Base-by-base conservation (phyloP, 2,329 filamentous ascomycete genomes). In the Fusarium succisae region DNA sequence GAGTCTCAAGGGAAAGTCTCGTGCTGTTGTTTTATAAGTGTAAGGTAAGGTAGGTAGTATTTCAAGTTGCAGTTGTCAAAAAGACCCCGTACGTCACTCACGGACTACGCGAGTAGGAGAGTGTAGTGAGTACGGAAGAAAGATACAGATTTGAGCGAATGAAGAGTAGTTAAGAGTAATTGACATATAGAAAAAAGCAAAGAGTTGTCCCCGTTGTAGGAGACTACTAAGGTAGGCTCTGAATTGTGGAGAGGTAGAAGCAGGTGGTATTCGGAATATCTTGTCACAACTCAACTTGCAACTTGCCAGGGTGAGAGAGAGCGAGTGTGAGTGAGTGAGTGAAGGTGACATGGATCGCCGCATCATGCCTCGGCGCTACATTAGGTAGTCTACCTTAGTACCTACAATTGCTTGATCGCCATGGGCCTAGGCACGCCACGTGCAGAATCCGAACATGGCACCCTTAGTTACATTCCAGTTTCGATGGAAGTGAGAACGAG, bases 331-430 rank as follows among this genome's bases (percentile, higher is more conserved):
- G 18, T 7, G 32, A 28, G 45, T 3, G 26, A 28, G 4, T 7
- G 44, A 54, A 22, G 32, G 24, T 18, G 50, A 28, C 50, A 22
- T 38, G 50, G 35, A 38, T 26, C 13, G 18, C 32, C 28, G 37
- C 43, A 69, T 71, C 66, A 38, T 57, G 35, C 47, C 67, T 62
- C 67, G 57, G 61, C 67, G 43, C 69, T 35, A 28, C n/a, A 28
- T 30, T 48, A 48, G 35, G 18, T 8, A 10, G 35, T 37, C 15
- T 18, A 35, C 32, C 32, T 35, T 35, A 17, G 45, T 35, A 35
- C 28, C 28, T 51, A 26, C 57, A 53, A 38, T 41, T 54, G 20
- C 37, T 54, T 56, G 30, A 38, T 59, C 54, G 43, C 57, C 37
- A 32, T 44, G 26, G 32, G 30, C 45, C 64, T 38, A 50, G 55